These are phyloP conservation scores for Saccharomyces paradoxus DNA, from an alignment of 805 yeast genomes.

Conservation along the genomic window DNA sequence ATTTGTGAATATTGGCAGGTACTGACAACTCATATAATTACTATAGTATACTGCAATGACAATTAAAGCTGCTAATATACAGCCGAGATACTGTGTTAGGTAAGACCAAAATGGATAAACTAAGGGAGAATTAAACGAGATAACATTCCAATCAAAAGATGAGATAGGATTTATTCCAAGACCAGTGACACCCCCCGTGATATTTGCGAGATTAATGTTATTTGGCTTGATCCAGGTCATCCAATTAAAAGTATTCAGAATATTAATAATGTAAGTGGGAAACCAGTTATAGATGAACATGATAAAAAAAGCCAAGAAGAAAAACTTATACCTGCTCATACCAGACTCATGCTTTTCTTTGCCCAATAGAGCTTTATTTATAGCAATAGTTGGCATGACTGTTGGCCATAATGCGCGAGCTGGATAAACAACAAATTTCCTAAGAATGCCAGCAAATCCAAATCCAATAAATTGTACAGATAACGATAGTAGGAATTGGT, in stretches of 20 bases:
- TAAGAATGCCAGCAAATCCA: slow-evolving; percentile 58
- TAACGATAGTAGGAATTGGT: slow-evolving; percentile 43
- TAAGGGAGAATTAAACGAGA: slow-evolving; percentile 31
- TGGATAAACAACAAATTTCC: slow-evolving; percentile 49
- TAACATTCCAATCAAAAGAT: slow-evolving; percentile 46
- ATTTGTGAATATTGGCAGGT: slow-evolving; percentile 41
- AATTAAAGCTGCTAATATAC: slow-evolving; percentile 27
- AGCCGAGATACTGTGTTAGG: slow-evolving; percentile 30
- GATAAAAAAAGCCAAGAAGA: slow-evolving; percentile 24
- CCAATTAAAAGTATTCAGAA: slow-evolving; percentile 44
- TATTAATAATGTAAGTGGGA: slow-evolving; percentile 37
- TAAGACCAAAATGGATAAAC: slow-evolving; percentile 38
- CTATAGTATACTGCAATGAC: slow-evolving; percentile 34
- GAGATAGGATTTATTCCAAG: slow-evolving; percentile 48
- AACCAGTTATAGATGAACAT: slow-evolving; percentile 40
- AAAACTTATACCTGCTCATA: slow-evolving; percentile 30
- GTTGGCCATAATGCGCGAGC: slow-evolving; percentile 48
- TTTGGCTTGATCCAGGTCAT: slow-evolving; percentile 49
- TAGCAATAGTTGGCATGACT: slow-evolving; percentile 39
- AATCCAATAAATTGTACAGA: slow-evolving; percentile 58
- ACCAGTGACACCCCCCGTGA: slow-evolving; percentile 43
- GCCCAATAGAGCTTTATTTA: slow-evolving; percentile 39
- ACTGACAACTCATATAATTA: slow-evolving; percentile 34
- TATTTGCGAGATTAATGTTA: slow-evolving; percentile 38
- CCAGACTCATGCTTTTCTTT: slow-evolving; percentile 33